Percentiles rank a stretch among this genome's conserved stretches.
Evolutionary conservation across 805 yeast species (phyloP).

Genomic region (Saccharomycopsis fodiens): DNA sequence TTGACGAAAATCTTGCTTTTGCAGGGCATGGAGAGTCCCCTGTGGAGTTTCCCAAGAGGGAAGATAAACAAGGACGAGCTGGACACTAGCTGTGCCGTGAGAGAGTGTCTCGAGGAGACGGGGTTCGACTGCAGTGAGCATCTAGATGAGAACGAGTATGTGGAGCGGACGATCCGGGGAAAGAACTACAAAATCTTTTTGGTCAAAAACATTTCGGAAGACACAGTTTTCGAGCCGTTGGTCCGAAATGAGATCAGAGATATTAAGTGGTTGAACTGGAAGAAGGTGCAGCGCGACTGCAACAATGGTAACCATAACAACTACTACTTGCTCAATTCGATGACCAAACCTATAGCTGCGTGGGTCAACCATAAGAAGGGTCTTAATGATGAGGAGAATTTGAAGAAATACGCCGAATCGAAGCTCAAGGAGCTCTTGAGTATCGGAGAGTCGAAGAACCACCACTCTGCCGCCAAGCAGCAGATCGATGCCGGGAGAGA

Average conservation of each 20-base stretch:
- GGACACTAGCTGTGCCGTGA: constrained; percentile 80
- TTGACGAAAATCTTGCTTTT: constrained; percentile 70
- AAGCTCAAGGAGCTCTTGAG: constrained; percentile 61
- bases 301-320: constrained; percentile 4
- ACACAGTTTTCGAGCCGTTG: constrained; percentile 64
- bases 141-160: constrained; percentile 60
- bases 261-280: constrained; percentile 72
- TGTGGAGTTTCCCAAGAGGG: constrained; percentile 97
- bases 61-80: constrained; percentile 90
- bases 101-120: constrained; percentile 91
- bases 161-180: constrained; percentile 75
- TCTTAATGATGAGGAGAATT: constrained; percentile 44
- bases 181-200: constrained; percentile 82
- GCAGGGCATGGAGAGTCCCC: constrained; percentile 70
- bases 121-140: constrained; percentile 75
- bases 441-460: constrained; percentile 33
- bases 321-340: constrained; percentile 40
- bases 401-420: constrained; percentile 55
- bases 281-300: constrained; percentile 30
- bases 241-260: constrained; percentile 84
- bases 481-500: constrained; percentile 70
- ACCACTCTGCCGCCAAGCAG: constrained; percentile 22
- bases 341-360: constrained; percentile 42
- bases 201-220: constrained; percentile 71
- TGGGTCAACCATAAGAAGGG: constrained; percentile 51